Evolutionary conservation across 2,329 filamentous ascomycete species (phyloP).

Genomic region (Clonostachys rhizophaga): DNA sequence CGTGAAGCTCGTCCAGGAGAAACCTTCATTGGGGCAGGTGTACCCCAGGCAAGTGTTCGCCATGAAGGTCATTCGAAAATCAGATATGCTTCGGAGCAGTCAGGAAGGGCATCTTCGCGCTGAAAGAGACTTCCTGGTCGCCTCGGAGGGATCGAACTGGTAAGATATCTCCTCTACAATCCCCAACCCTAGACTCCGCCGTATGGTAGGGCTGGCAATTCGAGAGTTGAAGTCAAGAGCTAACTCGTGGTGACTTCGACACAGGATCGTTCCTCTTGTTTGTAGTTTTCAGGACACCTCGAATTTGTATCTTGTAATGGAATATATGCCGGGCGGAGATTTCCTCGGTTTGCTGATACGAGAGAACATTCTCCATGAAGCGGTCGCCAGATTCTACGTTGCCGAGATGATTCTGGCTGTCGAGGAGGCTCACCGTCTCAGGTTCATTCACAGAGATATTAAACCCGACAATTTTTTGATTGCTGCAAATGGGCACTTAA

Average conservation of each 20-base stretch:
- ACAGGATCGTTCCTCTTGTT: constrained; percentile 78
- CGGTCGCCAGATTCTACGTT: constrained; percentile 78
- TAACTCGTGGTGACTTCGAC: not conserved
- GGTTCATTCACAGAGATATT: constrained; percentile 91
- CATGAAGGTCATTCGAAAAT: constrained; percentile 97
- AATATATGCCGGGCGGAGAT: constrained; percentile 96
- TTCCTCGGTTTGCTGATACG: constrained; percentile 84
- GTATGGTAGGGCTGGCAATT: not conserved
- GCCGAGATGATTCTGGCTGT: constrained; percentile 96
- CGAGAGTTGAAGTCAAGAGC: not conserved
- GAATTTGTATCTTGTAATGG: constrained; percentile 92
- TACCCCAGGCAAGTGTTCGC: constrained; percentile 64
- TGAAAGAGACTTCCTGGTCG: constrained; percentile 87
- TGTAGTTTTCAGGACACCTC: constrained; percentile 83
- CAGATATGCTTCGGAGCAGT: constrained; percentile 82
- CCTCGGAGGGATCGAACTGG: constrained; percentile 83
- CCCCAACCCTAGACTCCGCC: not conserved
- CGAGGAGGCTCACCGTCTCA: constrained; percentile 82
- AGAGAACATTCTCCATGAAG: constrained; percentile 77
- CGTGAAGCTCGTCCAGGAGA: constrained; percentile 78
- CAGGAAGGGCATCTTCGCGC: constrained; percentile 91
- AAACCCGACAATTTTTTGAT: constrained; percentile 98
- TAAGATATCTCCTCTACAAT: constrained; percentile 20
- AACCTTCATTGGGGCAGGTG: constrained; percentile 16
- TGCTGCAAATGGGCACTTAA: constrained; percentile 80